Evolutionary conservation across 2,329 filamentous ascomycete species (phyloP).

Genomic region (Penicillium sp.): DNA sequence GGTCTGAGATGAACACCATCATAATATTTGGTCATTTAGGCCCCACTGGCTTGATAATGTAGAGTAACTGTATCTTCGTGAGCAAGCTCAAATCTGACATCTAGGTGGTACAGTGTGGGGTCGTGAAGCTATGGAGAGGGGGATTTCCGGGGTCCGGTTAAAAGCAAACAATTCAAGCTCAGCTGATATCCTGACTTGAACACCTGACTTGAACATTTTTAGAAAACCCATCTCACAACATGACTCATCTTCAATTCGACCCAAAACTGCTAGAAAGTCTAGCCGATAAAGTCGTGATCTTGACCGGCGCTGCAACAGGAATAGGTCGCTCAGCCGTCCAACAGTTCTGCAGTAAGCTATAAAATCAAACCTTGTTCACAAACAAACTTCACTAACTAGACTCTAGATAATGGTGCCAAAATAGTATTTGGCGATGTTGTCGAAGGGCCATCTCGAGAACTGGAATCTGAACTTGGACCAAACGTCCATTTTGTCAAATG

Average conservation of each 20-base stretch:
- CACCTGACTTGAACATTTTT: neutral
- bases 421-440: constrained; percentile 10
- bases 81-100: neutral
- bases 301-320: constrained; percentile 46
- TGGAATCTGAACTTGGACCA: constrained; percentile 4
- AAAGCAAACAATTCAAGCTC: neutral
- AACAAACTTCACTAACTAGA: neutral
- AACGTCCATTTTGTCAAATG: constrained; percentile 11
- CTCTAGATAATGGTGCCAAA: constrained; percentile 6
- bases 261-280: constrained; percentile 16
- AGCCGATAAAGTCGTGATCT: constrained; percentile 46
- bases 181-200: neutral
- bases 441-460: constrained; percentile 4
- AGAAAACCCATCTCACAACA: neutral
- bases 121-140: neutral
- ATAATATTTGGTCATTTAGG: neutral
- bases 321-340: constrained; percentile 23
- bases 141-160: neutral
- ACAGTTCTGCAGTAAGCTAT: constrained; percentile 15
- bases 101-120: neutral
- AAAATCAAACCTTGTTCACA: neutral
- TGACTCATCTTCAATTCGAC: constrained; percentile 17
- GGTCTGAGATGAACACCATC: neutral
- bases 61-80: neutral
- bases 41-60: neutral